Conservation (phyloP, 768 basidiomycete genomes). For the Naematelia aurantialba region DNA sequence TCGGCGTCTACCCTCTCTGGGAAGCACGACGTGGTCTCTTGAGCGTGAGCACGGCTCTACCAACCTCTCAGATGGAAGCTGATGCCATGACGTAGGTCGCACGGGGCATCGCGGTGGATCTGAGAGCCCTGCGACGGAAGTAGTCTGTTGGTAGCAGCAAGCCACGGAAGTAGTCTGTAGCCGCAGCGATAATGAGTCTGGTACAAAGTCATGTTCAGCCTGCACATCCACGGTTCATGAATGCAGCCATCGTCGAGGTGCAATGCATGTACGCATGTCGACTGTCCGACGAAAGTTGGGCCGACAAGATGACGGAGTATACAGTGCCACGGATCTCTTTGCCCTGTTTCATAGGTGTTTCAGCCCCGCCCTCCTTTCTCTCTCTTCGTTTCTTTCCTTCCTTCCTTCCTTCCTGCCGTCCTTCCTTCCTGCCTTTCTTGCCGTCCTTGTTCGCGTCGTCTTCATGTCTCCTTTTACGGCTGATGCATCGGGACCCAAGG, state of each 20-base stretch:
- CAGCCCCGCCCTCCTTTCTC: not conserved
- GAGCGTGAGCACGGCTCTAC: slow-evolving; percentile 6
- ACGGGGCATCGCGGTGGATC: slow-evolving; percentile 8
- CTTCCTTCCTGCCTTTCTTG: not conserved
- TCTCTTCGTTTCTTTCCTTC: not conserved
- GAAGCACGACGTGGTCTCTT: slow-evolving; percentile 69
- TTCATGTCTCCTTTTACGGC: not conserved
- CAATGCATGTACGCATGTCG: too few relatives aligned
- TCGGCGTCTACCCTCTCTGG: slow-evolving; percentile 80
- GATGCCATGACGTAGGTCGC: not conserved
- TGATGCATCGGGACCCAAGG: too few relatives aligned
- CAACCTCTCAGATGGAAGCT: not conserved
- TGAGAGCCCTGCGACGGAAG: not conserved
- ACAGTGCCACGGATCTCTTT: not conserved
- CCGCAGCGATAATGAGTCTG: too few relatives aligned
- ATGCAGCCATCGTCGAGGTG: too few relatives aligned
- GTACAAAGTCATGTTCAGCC: too few relatives aligned
- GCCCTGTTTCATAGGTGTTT: too few relatives aligned
- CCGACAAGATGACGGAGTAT: not conserved
- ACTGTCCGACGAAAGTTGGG: not conserved
- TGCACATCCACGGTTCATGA: too few relatives aligned
- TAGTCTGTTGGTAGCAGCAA: too few relatives aligned
- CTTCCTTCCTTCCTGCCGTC: not conserved
- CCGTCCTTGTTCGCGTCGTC: not conserved
- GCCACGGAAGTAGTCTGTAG: too few relatives aligned